Base-by-base conservation (phyloP, 768 basidiomycete species). In the Leccinum longicurvipes region DNA sequence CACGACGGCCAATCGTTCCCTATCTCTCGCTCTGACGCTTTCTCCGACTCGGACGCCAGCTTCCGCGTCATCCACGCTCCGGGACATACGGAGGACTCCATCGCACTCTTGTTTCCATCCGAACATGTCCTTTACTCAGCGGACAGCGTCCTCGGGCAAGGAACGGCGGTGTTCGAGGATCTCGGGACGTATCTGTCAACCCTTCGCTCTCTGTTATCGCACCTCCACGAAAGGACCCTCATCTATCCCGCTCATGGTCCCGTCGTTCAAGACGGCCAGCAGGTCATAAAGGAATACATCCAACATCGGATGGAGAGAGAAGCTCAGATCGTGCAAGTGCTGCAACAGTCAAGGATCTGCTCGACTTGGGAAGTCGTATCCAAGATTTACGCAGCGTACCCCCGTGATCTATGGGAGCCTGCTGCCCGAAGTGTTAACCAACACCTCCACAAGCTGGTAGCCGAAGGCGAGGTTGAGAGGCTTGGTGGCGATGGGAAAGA, bases 181-280 rank as follows among this genome's bases (percentile, higher is more conserved):
- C 82, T 98, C 14, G 74, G 78, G 0, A 63, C 79, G 5, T 97
- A 94, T 64, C 70, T 95, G 21, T 57, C 73, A 5, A 86, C 84
- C 56, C 78, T 96, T 44, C 77, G 75, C 42, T 78, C 71, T 60
- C 79, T 92, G 72, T 73, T 84, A 17, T 70, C 66, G 12, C 62
- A 70, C 55, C 49, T 60, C 27, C 79, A 79, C 60, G 73, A 72
- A 9, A 79, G 82, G 64, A 73, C 74, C 23, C 61, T 63, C 15
- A 75, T 98, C n/a, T 95, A 93, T 67, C 94, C 95, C 0, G 93
- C 84, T 1, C 96, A 98, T 59, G 96, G 96, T 0, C 87, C 90
- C 6, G 83, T 90, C 31, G 80, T 95, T 2, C 56, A 70, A 6
- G 76, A 89, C 14, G 90, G 88, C 6, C 69, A 77, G 39, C 75